Base-by-base conservation (phyloP, 768 basidiomycete genomes). In the Lyophyllum shimeji region DNA sequence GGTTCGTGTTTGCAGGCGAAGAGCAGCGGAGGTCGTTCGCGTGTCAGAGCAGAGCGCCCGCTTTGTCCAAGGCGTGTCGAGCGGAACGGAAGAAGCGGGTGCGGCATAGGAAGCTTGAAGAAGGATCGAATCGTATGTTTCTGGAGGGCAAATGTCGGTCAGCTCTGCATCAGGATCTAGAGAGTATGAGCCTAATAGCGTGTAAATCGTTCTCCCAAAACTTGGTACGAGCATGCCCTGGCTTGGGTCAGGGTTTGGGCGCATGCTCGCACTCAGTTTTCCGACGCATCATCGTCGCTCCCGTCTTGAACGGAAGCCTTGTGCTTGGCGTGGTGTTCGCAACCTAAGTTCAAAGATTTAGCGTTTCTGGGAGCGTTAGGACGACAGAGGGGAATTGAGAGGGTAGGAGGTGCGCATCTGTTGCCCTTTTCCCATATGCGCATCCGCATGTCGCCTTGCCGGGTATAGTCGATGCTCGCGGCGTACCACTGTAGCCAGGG, bases 401-500 rank as follows among this genome's bases (percentile, higher is more conserved):
- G 21, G 0, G 60, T 61, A 0, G 60, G 55, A 6, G 29, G 24
- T 13, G 50, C 23, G 0, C 21, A 6, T 8, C 34, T 25, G 50
- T 61, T 53, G 2, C 66, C 59, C 1, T 60, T 52, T 18, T 63
- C 24, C 66, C 66, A 67, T 3, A 65, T 3, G 1, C 44, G 18
- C 48, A 67, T 59, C 8, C 52, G 40, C 49, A 63, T 61, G 1
- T 40, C 29, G 9, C 63, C 64, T 1, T 25, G 9, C 0, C 62
- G 33, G 2, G 40, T 23, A 15, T 64, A 63, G 20, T 56, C 42
- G n/a, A 65, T 55, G 0, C 37, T 27, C 0, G 60, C 63, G 1
- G 55, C 42, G 31, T 55, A 67, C 66, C 64, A 65, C 13, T 63
- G 56, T 2, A 67, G 54, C 64, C 61, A 65, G 1, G 66, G 66